Evolutionary conservation across 1,139 yeast species (phyloP).

Genomic region (Zygosaccharomyces sapae): DNA sequence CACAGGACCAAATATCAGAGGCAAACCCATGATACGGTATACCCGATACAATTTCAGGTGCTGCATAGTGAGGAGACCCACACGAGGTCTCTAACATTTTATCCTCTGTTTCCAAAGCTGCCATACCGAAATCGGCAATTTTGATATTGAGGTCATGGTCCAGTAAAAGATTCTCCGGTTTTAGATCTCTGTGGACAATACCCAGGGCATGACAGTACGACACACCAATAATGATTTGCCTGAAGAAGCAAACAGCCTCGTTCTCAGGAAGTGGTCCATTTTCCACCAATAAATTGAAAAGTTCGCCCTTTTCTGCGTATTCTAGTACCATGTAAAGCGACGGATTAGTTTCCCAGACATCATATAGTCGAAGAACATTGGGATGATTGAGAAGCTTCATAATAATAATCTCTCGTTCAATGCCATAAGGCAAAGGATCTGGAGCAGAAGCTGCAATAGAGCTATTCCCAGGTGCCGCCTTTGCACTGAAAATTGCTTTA

Average conservation of each 20-base stretch:
- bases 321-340: conserved; percentile 87
- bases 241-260: conserved; percentile 85
- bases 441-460: conserved; percentile 43
- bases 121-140: conserved; percentile 99
- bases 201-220: conserved; percentile 91
- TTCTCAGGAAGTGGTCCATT: conserved; percentile 82
- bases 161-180: conserved; percentile 86
- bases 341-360: conserved; percentile 97
- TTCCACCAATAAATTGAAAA: conserved; percentile 85
- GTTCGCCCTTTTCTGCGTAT: conserved; percentile 96
- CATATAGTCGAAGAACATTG: conserved; percentile 91
- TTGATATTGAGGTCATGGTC: conserved; percentile 87
- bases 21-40: conserved; percentile 94
- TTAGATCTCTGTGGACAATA: conserved; percentile 91
- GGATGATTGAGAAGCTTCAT: conserved; percentile 90
- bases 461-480: conserved; percentile 20
- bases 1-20: conserved; percentile 98
- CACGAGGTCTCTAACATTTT: conserved; percentile 88
- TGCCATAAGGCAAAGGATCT: conserved; percentile 79
- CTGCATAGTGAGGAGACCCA: conserved; percentile 98
- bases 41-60: conserved; percentile 96
- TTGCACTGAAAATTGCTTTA: conserved; percentile 54
- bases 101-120: conserved; percentile 89
- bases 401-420: conserved; percentile 90
- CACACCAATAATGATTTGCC: conserved; percentile 89